Percentiles rank a stretch among this genome's conserved stretches.
These are phyloP conservation scores for Biscogniauxia mediterranea DNA, from an alignment of 2,329 filamentous ascomycete species.

Conservation along the genomic window DNA sequence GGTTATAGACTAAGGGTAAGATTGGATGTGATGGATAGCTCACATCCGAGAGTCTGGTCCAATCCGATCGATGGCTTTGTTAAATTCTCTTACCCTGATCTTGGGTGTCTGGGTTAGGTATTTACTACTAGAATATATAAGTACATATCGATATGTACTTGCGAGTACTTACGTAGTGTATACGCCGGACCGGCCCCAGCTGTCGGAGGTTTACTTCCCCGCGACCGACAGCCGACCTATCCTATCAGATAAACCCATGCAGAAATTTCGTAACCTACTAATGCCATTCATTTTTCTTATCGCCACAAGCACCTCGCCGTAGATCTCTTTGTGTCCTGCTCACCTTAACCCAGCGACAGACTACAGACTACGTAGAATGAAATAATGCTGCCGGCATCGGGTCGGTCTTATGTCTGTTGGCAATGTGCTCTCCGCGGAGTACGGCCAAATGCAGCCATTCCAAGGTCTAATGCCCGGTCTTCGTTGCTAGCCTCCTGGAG, in stretches of 20 bases:
- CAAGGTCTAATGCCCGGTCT: conserved; percentile 9
- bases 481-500: conserved; percentile 9
- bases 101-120: too few species aligned
- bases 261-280: too few species aligned
- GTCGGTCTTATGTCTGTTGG: conserved; percentile 33
- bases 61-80: not conserved
- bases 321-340: too few species aligned
- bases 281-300: not conserved
- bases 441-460: conserved; percentile 7
- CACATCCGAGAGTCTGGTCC: not conserved
- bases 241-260: not conserved
- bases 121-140: too few species aligned
- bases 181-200: not conserved
- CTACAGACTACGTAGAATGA: conserved; percentile 1
- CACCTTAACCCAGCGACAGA: not conserved
- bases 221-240: not conserved
- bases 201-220: not conserved
- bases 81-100: too few species aligned
- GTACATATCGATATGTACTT: too few species aligned
- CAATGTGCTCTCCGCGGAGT: conserved; percentile 25
- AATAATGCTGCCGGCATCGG: conserved; percentile 29
- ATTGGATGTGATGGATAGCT: not conserved
- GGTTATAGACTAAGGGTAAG: too few species aligned
- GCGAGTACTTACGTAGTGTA: not conserved
- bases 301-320: not conserved